Evolutionary conservation across 2,329 filamentous ascomycete species (phyloP), one percentile per base, ranked within the genome.

Genomic region (Plenodomus tracheiphilus): DNA sequence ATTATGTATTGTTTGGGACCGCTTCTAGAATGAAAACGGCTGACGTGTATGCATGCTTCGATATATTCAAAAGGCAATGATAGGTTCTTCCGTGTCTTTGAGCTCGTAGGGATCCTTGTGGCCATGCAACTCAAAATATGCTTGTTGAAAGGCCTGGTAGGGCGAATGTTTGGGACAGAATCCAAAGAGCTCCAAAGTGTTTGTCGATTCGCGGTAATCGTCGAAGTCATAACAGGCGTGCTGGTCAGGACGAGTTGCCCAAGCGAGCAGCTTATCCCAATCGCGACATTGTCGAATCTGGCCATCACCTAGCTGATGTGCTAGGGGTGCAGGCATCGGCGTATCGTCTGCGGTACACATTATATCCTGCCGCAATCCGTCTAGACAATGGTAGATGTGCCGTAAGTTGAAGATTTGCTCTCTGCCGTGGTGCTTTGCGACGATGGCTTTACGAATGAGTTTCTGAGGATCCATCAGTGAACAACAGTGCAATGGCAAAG

Each of bases 291-390:
- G 56, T 35, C 67, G 62, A 21, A 66, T 22, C 32, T 69, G 68
- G 2, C 61, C 65, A 25, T 66, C 59, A 20, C 64, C 66, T 17
- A 65, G 51, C 17, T 64, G 58, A 36, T 60, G 60, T 2, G 50
- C 53, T 7, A 50, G 36, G 17, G 59, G 47, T 25, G 66, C 66
- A 13, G 67, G 61, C 66, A 71, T 68, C 1, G 68, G 69, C 4
- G 69, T 71, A 47, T 70, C 69, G 41, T 71, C 69, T 17, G 66
- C 69, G 32, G 54, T 57, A 34, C 69, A 72, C 51, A 70, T 65
- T 47, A 71, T 62, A 41, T 69, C 63, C 55, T 71, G 68, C 39
- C 69, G 61, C 11, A 72, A 43, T 9, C 61, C 61, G 39, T 71
- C 67, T 9, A 71, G 43, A 40, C 68, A 72, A 40, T 71, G 69